Conservation (phyloP, 73 alveolate species). For the Uronychia binucleata region DNA sequence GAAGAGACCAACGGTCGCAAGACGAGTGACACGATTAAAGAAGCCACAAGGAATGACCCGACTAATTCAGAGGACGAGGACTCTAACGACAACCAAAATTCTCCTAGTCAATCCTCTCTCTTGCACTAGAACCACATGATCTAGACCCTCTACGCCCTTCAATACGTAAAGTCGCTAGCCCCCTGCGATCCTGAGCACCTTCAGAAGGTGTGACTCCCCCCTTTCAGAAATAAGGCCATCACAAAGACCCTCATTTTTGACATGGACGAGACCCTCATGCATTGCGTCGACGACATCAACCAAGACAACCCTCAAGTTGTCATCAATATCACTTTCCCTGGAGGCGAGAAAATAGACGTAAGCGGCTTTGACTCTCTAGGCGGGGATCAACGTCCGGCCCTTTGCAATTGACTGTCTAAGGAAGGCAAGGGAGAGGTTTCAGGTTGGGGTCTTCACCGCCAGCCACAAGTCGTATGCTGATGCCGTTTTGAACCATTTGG, state of each 20-base stretch:
- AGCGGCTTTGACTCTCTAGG: conserved; percentile 21
- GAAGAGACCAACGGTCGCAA: too few relatives aligned
- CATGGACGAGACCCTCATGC: conserved; percentile 76
- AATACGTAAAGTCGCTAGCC: not conserved
- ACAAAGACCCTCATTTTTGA: conserved; percentile 54
- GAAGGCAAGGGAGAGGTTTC: conserved; percentile 44
- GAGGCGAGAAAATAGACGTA: conserved; percentile 52
- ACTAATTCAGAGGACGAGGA: not conserved
- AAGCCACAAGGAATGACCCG: not conserved
- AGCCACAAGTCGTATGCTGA: conserved; percentile 57
- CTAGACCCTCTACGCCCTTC: not conserved
- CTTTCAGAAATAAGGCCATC: not conserved
- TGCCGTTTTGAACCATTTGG: conserved; percentile 55
- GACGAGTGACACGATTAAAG: not conserved
- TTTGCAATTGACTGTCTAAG: conserved; percentile 46
- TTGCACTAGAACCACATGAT: not conserved
- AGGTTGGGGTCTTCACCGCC: conserved; percentile 60
- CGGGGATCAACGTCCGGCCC: conserved; percentile 59
- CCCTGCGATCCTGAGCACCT: not conserved
- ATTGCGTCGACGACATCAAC: conserved; percentile 62
- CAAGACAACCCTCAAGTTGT: conserved; percentile 44
- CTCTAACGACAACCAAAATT: not conserved
- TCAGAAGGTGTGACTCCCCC: conserved; percentile 13
- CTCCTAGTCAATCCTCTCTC: not conserved
- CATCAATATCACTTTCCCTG: conserved; percentile 24